Base-by-base conservation (phyloP, 768 basidiomycete genomes). In the Leccinum broughii region DNA sequence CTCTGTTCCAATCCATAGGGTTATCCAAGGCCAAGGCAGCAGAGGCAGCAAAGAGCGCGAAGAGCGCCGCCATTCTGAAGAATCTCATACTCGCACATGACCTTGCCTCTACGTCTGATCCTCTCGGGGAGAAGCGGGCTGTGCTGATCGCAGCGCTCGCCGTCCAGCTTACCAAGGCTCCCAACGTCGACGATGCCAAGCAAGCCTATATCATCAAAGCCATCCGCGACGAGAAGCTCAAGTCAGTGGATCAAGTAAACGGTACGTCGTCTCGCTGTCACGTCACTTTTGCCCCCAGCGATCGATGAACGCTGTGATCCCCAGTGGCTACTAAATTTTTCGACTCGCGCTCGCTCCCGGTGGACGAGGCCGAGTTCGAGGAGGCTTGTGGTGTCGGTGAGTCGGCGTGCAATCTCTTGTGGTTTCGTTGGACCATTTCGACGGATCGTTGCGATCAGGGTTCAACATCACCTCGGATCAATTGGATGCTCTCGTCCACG, bases 381-480 rank as follows among this genome's bases (percentile, higher is more conserved):
- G 78, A 81, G 62, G 78, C 84, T 11, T 94, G 92, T 71, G 96
- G 96, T 63, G 87, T 98, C 60, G 96, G 96, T 94, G 62, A 66
- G 92, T 75, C 13, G n/a, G 13, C 4, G 15, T 41, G 32, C 48
- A 7, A 41, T 51, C 53, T 52, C 34, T 22, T 3, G 10, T 14
- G 8, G 34, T 30, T 13, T 41, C 7, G 41, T n/a, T 41, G 51
- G 35, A 44, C 49, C 32, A 56, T 44, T 48, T 30, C n/a, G 55
- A 53, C 62, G n/a, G 41, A 58, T 28, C n/a, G 30, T 55, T 20
- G 46, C 7, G 20, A 62, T 58, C 30, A 98, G 95, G 92, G 15
- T 90, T 95, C 74, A 84, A 78, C 57, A 89, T 98, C 59, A 85
- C 89, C 0, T 64, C 85, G 0, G 83, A 81, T 49, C 84, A 92